Evolutionary conservation across 768 basidiomycete species (phyloP).

Genomic region (Coprinellus micaceus): DNA sequence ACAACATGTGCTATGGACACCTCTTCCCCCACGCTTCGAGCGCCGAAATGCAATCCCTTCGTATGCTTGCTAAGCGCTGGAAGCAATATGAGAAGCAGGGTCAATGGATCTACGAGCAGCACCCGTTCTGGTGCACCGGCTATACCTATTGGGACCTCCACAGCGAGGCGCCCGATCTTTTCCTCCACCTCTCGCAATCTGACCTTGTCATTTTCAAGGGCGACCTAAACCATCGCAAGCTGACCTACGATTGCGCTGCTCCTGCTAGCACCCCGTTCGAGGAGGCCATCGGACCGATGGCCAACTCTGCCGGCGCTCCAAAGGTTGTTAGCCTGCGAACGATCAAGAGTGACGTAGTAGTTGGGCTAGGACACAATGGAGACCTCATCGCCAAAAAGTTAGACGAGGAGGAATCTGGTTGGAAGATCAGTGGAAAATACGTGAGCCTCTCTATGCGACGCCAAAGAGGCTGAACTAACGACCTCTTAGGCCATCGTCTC

Average conservation of each 20-base stretch:
- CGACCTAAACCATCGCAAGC: slow-evolving; percentile 88
- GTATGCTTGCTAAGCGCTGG: slow-evolving; percentile 81
- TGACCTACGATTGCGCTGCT: slow-evolving; percentile 84
- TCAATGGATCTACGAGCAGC: slow-evolving; percentile 92
- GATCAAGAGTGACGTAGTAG: slow-evolving; percentile 94
- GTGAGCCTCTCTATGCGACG: slow-evolving; percentile 40
- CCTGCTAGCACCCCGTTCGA: slow-evolving; percentile 87
- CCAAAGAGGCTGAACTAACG: neutral
- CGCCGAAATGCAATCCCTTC: slow-evolving; percentile 74
- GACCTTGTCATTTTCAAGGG: slow-evolving; percentile 96
- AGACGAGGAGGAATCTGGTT: slow-evolving; percentile 85
- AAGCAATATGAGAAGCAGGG: slow-evolving; percentile 95
- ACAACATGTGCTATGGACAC: slow-evolving; percentile 87
- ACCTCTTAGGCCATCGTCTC: slow-evolving; percentile 73
- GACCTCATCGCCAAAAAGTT: slow-evolving; percentile 71
- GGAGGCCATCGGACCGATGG: slow-evolving; percentile 89
- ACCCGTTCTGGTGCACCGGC: slow-evolving; percentile 95
- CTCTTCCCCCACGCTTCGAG: slow-evolving; percentile 84
- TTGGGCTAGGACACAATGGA: slow-evolving; percentile 69
- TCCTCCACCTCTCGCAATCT: slow-evolving; percentile 85
- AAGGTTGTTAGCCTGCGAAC: slow-evolving; percentile 84
- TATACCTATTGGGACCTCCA: slow-evolving; percentile 91
- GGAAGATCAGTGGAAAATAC: slow-evolving; percentile 98
- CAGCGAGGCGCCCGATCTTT: slow-evolving; percentile 83
- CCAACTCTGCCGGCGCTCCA: slow-evolving; percentile 82